phyloP scores from a whole-genome alignment of 2,329 filamentous ascomycete species.

The Aaosphaeria arxii region DNA sequence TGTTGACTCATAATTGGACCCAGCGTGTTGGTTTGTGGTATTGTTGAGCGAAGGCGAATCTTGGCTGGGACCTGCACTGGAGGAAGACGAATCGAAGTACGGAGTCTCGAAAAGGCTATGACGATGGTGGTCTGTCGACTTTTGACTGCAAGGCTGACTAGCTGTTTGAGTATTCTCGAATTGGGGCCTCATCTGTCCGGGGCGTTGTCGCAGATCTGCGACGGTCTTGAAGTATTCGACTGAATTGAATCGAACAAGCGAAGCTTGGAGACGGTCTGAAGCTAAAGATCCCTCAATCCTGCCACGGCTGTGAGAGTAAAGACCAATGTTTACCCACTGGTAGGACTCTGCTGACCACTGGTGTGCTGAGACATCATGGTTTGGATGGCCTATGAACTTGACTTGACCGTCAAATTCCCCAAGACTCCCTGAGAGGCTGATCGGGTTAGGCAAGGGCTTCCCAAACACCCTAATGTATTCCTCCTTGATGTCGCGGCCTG shows the following conservation, averaged over 20 bases:
- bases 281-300: constrained; percentile 44
- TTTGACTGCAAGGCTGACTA: neutral
- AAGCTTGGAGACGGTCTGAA: constrained; percentile 37
- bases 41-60: neutral
- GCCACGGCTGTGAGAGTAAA: constrained; percentile 41
- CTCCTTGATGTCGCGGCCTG: constrained; percentile 4
- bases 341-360: constrained; percentile 42
- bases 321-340: constrained; percentile 46
- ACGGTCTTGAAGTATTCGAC: constrained; percentile 43
- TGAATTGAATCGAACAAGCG: constrained; percentile 35
- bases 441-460: constrained; percentile 39
- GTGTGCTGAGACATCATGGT: constrained; percentile 47
- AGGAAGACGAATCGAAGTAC: constrained; percentile 5
- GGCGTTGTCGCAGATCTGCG: constrained; percentile 36
- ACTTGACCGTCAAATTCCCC: constrained; percentile 40
- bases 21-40: neutral
- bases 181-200: constrained; percentile 1
- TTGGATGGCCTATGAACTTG: constrained; percentile 47
- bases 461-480: constrained; percentile 41
- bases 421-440: constrained; percentile 32
- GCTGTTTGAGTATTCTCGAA: neutral
- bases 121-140: neutral
- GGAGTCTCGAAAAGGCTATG: neutral
- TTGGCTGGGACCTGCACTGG: constrained; percentile 4
- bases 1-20: too few relatives aligned